Percentiles rank a stretch among this genome's conserved stretches.
Conservation (phyloP, 1,284 basidiomycete genomes). For the Chiua sp. region DNA sequence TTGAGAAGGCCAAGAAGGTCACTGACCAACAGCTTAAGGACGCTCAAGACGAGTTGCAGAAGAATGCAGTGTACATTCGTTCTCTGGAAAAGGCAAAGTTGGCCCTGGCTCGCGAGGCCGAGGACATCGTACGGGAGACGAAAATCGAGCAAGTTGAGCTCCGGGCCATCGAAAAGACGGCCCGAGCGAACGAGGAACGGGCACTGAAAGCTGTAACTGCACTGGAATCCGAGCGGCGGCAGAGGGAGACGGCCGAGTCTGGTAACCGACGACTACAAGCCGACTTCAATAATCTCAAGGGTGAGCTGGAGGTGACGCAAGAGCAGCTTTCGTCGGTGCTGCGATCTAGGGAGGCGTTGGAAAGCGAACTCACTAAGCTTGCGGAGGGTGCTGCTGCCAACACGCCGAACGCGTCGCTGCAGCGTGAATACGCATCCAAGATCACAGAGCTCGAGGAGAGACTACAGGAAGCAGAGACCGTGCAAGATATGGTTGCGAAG, state of each 20-base stretch:
- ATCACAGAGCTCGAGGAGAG: conserved; percentile 71
- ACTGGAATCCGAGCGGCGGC: conserved; percentile 67
- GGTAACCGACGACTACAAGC: conserved; percentile 61
- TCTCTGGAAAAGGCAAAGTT: conserved; percentile 85
- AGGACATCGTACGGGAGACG: conserved; percentile 82
- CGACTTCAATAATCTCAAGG: conserved; percentile 59
- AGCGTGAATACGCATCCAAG: conserved; percentile 66
- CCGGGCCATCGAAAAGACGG: conserved; percentile 69
- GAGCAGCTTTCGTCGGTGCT: conserved; percentile 58
- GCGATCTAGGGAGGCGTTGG: conserved; percentile 70
- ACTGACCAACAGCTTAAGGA: conserved; percentile 93
- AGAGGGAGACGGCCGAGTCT: conserved; percentile 68
- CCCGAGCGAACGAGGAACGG: conserved; percentile 63
- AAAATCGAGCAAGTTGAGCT: conserved; percentile 76
- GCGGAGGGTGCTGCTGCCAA: conserved; percentile 61
- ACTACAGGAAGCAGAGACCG: conserved; percentile 59
- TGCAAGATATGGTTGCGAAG: conserved; percentile 54
- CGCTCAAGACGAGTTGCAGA: conserved; percentile 78
- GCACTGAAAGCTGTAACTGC: conserved; percentile 59
- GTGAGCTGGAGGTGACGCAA: conserved; percentile 57
- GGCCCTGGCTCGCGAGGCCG: conserved; percentile 81
- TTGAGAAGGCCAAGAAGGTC: conserved; percentile 96
- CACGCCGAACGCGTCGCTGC: conserved; percentile 52
- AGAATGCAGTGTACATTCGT: conserved; percentile 77
- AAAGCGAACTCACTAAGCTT: conserved; percentile 70